Evolutionary conservation across 2,329 filamentous ascomycete genomes (phyloP), one percentile per base, ranked within the genome.

Genomic region (Paecilomyces niveus): DNA sequence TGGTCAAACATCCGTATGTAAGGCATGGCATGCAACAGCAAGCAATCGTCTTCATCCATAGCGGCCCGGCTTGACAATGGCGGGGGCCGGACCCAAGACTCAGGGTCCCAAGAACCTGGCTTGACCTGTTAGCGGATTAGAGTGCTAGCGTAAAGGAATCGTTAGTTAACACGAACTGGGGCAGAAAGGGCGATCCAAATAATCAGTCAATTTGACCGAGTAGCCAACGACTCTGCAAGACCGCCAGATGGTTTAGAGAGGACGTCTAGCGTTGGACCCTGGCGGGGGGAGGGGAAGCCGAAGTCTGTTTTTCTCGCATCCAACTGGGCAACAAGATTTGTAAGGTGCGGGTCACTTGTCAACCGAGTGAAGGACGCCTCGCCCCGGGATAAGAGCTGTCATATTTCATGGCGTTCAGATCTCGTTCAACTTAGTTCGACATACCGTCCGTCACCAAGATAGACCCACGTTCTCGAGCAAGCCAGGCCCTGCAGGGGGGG

Each of bases 301-400:
- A 52, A 29, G 50, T 21, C 50, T 29, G 21, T 52, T 52, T 26
- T 10, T 29, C 50, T 13, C 35, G 9, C 26, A 13, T 45, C 35
- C 35, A 15, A 45, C 35, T 45, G 35, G 13, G 18, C 35, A 13
- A n/a, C 22, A n/a, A 21, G 50, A 52, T 29, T 24, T 29, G 50
- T 52, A 24, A 24, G 24, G 9, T 13, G 50, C 26, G 50, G 50
- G n/a, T 29, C 22, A 29, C 50, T 29, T 11, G 18, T 24, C 13
- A 13, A 45, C 18, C 4, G 18, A 4, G 4, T 18, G 35, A 9
- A 15, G 3, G 21, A 52, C 50, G 26, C 50, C 50, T 18, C 50
- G 21, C 50, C 18, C 6, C 50, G n/a, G 21, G 50, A 52, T 52
- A 45, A 49, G 59, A 61, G 59, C 57, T 61, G 53, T 61, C 59